A percentile compares a stretch with the other conserved stretches of the same genome.
Conservation (phyloP, 2,329 filamentous ascomycete species). For the Pseudogymnoascus sp. region DNA sequence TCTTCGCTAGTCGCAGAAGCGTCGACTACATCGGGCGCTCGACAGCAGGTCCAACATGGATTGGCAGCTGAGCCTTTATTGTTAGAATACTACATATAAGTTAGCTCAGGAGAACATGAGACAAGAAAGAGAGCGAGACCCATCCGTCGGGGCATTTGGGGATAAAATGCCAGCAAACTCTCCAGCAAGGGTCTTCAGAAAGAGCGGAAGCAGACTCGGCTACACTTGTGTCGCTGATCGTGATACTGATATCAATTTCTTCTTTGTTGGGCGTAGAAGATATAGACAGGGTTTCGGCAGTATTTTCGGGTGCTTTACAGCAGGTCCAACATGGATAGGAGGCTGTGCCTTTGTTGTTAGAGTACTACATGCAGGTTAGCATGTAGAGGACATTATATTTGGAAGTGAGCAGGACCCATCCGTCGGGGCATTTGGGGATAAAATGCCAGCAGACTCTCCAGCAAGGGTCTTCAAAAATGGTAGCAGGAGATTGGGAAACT, state of each 20-base stretch:
- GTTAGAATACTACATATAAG: not conserved
- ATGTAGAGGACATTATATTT: not conserved
- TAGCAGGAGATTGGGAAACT: not conserved
- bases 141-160: no score
- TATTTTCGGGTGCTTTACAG: not conserved
- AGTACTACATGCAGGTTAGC: not conserved
- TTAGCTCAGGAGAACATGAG: not conserved
- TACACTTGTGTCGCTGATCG: not conserved
- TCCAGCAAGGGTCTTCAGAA: not conserved
- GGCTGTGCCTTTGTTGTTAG: not conserved
- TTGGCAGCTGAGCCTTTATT: no score
- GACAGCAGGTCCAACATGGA: not conserved
- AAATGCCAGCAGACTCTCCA: not conserved
- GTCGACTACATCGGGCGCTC: not conserved
- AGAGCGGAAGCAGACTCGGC: not conserved
- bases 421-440: not conserved
- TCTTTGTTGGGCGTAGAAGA: not conserved
- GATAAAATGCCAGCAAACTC: not conserved
- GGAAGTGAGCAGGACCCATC: not conserved
- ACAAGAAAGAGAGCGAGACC: no score
- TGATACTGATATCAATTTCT: not conserved
- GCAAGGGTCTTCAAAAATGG: no score
- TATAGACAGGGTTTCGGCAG: not conserved
- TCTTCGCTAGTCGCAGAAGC: not conserved
- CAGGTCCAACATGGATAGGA: not conserved